Conservation (phyloP, 192 early-diverging fungal genomes). For the Backusella australiensis region DNA sequence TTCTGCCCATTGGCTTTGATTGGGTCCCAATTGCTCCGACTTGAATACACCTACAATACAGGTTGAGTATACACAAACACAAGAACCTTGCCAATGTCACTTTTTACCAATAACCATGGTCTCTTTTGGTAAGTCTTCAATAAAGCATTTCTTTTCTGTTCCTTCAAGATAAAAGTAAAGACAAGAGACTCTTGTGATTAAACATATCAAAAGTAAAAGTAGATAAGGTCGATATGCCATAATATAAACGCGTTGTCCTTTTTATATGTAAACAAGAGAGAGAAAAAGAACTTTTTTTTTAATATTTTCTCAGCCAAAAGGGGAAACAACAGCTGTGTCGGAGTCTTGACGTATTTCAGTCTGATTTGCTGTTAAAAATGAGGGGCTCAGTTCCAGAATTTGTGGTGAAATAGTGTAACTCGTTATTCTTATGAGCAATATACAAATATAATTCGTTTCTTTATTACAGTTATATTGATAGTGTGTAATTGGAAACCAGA, state of each 20-base stretch:
- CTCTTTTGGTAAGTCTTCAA: constrained; percentile 91
- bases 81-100: neutral
- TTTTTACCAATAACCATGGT: constrained; percentile 75
- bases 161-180: constrained; percentile 90
- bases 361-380: neutral
- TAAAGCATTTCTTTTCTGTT: constrained; percentile 86
- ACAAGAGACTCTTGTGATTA: neutral
- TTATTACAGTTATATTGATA: no score
- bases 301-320: neutral
- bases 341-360: neutral
- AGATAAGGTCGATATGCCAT: neutral
- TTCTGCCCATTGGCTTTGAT: constrained; percentile 53
- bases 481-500: no score
- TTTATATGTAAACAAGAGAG: neutral
- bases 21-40: constrained; percentile 78
- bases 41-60: constrained; percentile 62
- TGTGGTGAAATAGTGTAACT: no score
- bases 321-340: neutral
- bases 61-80: neutral
- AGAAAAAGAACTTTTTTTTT: neutral
- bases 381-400: neutral
- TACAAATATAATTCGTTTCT: no score
- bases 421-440: no score
- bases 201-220: neutral
- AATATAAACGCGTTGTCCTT: neutral